Percentiles rank a stretch among this genome's conserved stretches.
Conservation (phyloP, 176 grass and related monocot genomes). For the Carex myosuroides region DNA sequence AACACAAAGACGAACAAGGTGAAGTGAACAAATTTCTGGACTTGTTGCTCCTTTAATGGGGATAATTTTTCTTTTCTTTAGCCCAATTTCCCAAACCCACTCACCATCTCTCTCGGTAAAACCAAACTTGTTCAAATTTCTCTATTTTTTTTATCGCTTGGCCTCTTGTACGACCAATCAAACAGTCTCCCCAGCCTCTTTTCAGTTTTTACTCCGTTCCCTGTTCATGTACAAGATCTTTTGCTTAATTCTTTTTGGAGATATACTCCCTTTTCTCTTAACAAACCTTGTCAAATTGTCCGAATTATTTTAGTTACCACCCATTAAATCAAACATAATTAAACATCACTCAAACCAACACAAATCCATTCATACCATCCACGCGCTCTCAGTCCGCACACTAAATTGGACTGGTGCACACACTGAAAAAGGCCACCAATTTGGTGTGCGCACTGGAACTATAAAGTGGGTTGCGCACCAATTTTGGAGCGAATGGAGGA, state of each 20-base stretch:
- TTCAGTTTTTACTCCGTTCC: not conserved
- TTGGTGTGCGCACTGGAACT: too few relatives aligned
- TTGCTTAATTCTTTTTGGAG: not conserved
- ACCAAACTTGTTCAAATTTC: conserved; percentile 24
- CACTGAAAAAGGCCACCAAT: too few relatives aligned
- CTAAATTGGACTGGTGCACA: too few relatives aligned
- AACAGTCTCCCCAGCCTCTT: not conserved
- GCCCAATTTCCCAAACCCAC: conserved; percentile 55
- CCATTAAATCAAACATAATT: too few relatives aligned
- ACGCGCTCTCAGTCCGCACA: too few relatives aligned
- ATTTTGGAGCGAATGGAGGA: too few relatives aligned
- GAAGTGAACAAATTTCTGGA: not conserved
- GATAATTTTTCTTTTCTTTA: conserved; percentile 20
- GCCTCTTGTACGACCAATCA: conserved; percentile 19
- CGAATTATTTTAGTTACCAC: too few relatives aligned
- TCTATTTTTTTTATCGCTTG: conserved; percentile 18
- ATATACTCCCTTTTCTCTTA: not conserved
- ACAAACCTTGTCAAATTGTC: not conserved
- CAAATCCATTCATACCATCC: too few relatives aligned
- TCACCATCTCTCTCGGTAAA: conserved; percentile 55
- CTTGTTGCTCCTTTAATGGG: not conserved
- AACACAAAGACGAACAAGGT: too few relatives aligned
- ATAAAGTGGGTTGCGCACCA: too few relatives aligned
- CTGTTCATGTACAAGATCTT: not conserved
- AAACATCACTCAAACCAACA: too few relatives aligned